Conservation (phyloP, 805 yeast species). For the Ascoidea rubescens region DNA sequence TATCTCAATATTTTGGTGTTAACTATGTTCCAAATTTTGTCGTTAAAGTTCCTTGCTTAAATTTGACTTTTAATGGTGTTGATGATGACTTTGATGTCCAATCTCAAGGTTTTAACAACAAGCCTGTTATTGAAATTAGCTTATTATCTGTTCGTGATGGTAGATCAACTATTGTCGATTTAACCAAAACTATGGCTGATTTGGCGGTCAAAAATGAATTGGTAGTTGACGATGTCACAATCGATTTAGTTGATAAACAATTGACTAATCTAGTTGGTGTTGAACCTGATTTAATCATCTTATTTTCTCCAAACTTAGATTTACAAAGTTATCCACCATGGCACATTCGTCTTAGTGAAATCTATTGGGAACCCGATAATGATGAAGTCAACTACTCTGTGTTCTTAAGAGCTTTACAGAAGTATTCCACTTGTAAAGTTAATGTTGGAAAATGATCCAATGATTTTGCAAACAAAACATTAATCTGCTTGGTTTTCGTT, state of each 20-base stretch:
- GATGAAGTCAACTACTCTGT: slow-evolving; percentile 70
- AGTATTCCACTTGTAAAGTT: slow-evolving; percentile 67
- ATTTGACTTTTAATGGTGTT: slow-evolving; percentile 29
- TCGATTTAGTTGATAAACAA: slow-evolving; percentile 64
- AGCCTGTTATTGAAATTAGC: slow-evolving; percentile 45
- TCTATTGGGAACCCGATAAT: slow-evolving; percentile 85
- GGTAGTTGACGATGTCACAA: slow-evolving; percentile 50
- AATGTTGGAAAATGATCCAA: slow-evolving; percentile 64
- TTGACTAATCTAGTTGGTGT: slow-evolving; percentile 61
- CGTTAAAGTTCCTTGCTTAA: slow-evolving; percentile 56
- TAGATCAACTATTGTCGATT: slow-evolving; percentile 75
- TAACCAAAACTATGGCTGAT: slow-evolving; percentile 77
- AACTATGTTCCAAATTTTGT: slow-evolving; percentile 47
- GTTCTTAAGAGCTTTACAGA: slow-evolving; percentile 63
- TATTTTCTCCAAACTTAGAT: slow-evolving; percentile 79
- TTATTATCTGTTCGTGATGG: slow-evolving; percentile 74
- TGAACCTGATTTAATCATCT: slow-evolving; percentile 84
- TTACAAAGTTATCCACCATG: slow-evolving; percentile 96
- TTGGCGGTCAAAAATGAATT: slow-evolving; percentile 50
- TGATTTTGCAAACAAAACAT: neutral
- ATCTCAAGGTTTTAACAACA: slow-evolving; percentile 17
- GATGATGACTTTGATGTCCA: slow-evolving; percentile 19
- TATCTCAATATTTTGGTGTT: slow-evolving; percentile 64
- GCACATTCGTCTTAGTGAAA: slow-evolving; percentile 85
- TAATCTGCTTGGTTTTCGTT: neutral